Conservation (phyloP, 1,284 basidiomycete species). For the Pascua sp. region DNA sequence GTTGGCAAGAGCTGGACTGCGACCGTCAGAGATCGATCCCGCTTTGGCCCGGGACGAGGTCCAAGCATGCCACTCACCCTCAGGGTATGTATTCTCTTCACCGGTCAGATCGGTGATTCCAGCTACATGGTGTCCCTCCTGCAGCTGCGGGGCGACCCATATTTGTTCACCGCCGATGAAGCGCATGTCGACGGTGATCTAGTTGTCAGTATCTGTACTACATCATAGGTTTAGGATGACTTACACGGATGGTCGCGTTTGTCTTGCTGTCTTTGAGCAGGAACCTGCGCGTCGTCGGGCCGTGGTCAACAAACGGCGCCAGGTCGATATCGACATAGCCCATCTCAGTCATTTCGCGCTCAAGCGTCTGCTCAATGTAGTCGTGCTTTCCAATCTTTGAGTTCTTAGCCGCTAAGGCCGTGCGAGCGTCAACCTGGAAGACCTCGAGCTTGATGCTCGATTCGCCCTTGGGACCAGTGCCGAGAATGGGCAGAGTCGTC, state of each 20-base stretch:
- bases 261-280: slow-evolving; percentile 44
- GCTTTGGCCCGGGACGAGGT: background rate
- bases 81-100: slow-evolving; percentile 6
- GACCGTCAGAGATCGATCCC: background rate
- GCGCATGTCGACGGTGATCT: slow-evolving; percentile 44
- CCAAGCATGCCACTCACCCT: slow-evolving; percentile 23
- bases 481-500: slow-evolving; percentile 28
- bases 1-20: slow-evolving; percentile 28
- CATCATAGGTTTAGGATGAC: slow-evolving; percentile 2
- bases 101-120: slow-evolving; percentile 30
- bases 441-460: slow-evolving; percentile 38
- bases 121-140: slow-evolving; percentile 39
- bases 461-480: slow-evolving; percentile 37
- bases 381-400: too few species aligned
- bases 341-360: slow-evolving; percentile 20
- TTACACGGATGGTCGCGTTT: slow-evolving; percentile 47
- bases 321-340: slow-evolving; percentile 47
- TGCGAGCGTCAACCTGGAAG: slow-evolving; percentile 3
- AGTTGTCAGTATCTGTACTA: slow-evolving; percentile 4
- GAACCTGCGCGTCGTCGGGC: slow-evolving; percentile 39
- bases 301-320: slow-evolving; percentile 47
- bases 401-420: too few species aligned
- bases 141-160: slow-evolving; percentile 40
- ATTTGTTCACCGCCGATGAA: slow-evolving; percentile 39
- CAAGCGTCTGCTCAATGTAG: background rate